Percentiles rank a stretch among this genome's conserved stretches.
Conservation (phyloP, 1,284 basidiomycete species). For the Trichosporon sp. region DNA sequence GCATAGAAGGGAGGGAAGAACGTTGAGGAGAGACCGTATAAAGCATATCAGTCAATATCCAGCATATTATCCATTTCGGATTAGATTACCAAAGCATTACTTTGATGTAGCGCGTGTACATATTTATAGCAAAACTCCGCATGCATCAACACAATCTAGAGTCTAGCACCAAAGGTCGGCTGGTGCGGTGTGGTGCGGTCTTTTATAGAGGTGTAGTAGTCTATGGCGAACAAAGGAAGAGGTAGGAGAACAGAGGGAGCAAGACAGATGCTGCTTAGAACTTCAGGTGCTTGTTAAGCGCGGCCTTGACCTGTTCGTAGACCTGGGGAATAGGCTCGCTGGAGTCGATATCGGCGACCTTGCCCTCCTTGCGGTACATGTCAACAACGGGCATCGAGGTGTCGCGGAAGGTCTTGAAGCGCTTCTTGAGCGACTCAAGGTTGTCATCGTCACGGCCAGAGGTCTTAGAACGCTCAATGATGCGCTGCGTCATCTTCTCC, state of each 20-base stretch:
- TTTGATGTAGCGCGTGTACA: conserved; percentile 2
- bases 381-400: conserved; percentile 96
- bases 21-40: not conserved
- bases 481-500: conserved; percentile 76
- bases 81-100: conserved; percentile 5
- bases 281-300: conserved; percentile 50
- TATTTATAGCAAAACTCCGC: not conserved
- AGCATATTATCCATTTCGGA: conserved; percentile 8
- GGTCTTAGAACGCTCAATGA: conserved; percentile 86
- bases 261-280: not conserved
- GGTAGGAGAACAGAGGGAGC: not conserved
- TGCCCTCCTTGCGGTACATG: conserved; percentile 64
- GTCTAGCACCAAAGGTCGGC: not conserved
- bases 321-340: conserved; percentile 68
- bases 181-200: not conserved
- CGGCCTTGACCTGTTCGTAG: conserved; percentile 57
- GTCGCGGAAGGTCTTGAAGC: conserved; percentile 82
- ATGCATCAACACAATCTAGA: conserved; percentile 1
- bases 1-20: not conserved
- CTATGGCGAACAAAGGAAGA: not conserved
- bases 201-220: not conserved
- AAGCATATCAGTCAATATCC: conserved; percentile 1
- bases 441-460: conserved; percentile 96
- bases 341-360: conserved; percentile 78
- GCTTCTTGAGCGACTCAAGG: conserved; percentile 88